phyloP scores from a whole-genome alignment of 768 basidiomycete species.

The Termitomyces heimii region DNA sequence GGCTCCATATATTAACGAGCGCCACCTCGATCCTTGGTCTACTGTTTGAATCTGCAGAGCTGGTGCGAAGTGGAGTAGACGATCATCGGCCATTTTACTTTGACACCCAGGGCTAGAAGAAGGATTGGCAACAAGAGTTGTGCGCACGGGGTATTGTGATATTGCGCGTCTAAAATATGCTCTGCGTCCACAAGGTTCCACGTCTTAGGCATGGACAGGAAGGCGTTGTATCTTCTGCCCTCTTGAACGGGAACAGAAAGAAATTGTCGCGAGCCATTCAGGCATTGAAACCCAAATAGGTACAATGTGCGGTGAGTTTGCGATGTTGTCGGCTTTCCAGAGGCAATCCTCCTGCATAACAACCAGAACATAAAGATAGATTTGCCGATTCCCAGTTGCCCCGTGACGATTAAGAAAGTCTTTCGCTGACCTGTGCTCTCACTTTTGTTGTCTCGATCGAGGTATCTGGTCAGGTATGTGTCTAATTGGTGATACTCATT shows the following conservation, averaged over 20 bases:
- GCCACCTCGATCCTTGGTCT: neutral
- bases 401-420: too few relatives aligned
- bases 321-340: too few relatives aligned
- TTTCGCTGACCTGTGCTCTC: too few relatives aligned
- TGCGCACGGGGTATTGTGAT: neutral
- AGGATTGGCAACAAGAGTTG: neutral
- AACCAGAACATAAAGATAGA: too few relatives aligned
- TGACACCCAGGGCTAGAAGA: neutral
- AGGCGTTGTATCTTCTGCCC: too few relatives aligned
- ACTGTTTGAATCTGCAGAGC: neutral
- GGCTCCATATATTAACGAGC: neutral
- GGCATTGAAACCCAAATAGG: too few relatives aligned
- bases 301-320: too few relatives aligned
- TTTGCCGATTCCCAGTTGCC: too few relatives aligned
- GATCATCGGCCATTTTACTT: neutral
- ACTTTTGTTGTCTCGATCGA: too few relatives aligned
- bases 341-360: too few relatives aligned
- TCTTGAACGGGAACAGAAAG: too few relatives aligned
- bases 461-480: neutral
- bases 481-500: neutral
- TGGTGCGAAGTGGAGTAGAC: neutral
- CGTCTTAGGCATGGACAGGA: neutral
- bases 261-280: too few relatives aligned
- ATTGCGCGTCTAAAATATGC: neutral
- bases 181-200: neutral